A percentile compares a stretch with the other conserved stretches of the same genome.
These are phyloP conservation scores for Puccinia sorghi DNA, from an alignment of 1,284 basidiomycete genomes.

Conservation along the genomic window DNA sequence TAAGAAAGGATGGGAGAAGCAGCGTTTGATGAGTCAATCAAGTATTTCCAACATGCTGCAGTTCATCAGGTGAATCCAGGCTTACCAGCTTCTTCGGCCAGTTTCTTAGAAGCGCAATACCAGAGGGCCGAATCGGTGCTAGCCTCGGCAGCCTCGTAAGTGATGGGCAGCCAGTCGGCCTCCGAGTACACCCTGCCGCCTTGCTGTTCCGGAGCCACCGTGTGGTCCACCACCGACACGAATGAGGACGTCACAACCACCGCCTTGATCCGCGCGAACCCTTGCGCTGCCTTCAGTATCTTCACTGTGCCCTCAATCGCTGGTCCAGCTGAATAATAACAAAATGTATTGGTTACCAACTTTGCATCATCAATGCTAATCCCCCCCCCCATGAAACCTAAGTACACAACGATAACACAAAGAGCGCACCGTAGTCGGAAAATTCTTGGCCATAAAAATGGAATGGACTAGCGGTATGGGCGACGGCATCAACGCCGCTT, in stretches of 20 bases:
- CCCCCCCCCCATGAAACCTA: too few species aligned
- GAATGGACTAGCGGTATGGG: slow-evolving; percentile 66
- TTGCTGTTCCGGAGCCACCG: slow-evolving; percentile 45
- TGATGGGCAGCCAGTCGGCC: slow-evolving; percentile 69
- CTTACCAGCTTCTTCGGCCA: slow-evolving; percentile 64
- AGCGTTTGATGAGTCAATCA: too few species aligned
- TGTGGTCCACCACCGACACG: slow-evolving; percentile 62
- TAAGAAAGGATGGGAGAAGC: background rate
- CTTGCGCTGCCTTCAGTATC: slow-evolving; percentile 64
- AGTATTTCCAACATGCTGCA: too few species aligned
- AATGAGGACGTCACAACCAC: slow-evolving; percentile 70
- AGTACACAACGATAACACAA: background rate
- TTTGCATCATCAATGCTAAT: background rate
- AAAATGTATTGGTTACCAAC: slow-evolving; percentile 59
- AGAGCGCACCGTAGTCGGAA: slow-evolving; percentile 56
- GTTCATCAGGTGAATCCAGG: slow-evolving; percentile 52
- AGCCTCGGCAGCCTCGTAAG: slow-evolving; percentile 59
- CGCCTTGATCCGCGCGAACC: slow-evolving; percentile 59
- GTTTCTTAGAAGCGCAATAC: slow-evolving; percentile 36
- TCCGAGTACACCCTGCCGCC: slow-evolving; percentile 56
- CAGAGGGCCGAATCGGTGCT: slow-evolving; percentile 3
- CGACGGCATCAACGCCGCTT: slow-evolving; percentile 67
- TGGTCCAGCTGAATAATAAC: slow-evolving; percentile 58
- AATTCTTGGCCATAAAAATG: slow-evolving; percentile 59
- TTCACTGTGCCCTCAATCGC: slow-evolving; percentile 68